These are phyloP conservation scores for Pezicula neosporulosa DNA, from an alignment of 2,329 filamentous ascomycete species.

Conservation along the genomic window DNA sequence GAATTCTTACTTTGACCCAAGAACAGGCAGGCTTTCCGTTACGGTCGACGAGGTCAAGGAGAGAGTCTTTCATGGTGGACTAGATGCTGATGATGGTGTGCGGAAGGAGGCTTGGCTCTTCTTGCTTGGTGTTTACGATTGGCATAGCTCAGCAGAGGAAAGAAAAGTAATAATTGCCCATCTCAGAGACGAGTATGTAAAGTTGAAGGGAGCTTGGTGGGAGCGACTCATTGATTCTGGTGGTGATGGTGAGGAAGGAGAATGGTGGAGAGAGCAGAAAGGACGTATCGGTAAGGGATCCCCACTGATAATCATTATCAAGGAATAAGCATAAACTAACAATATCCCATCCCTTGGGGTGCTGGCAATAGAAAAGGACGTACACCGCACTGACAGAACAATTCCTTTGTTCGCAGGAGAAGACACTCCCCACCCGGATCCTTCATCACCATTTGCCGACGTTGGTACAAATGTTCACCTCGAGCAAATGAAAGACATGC, in stretches of 20 bases:
- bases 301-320: slow-evolving; percentile 2
- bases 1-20: slow-evolving; percentile 81
- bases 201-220: slow-evolving; percentile 95
- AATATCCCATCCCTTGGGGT: slow-evolving; percentile 49
- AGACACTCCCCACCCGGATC: slow-evolving; percentile 94
- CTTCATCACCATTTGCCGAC: slow-evolving; percentile 89
- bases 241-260: slow-evolving; percentile 75
- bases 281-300: slow-evolving; percentile 77
- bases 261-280: slow-evolving; percentile 97
- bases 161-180: slow-evolving; percentile 79
- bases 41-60: slow-evolving; percentile 94
- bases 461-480: slow-evolving; percentile 94
- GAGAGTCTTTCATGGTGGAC: slow-evolving; percentile 90
- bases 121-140: slow-evolving; percentile 85
- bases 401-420: slow-evolving; percentile 96
- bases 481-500: slow-evolving; percentile 99
- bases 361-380: slow-evolving; percentile 79
- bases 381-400: slow-evolving; percentile 92
- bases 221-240: slow-evolving; percentile 82
- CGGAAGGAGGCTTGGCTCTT: slow-evolving; percentile 97
- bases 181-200: slow-evolving; percentile 87
- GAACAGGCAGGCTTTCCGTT: slow-evolving; percentile 69
- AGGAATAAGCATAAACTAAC: slow-evolving; percentile 24
- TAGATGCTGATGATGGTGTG: slow-evolving; percentile 85
- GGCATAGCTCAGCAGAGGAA: slow-evolving; percentile 87